Evolutionary conservation across 495 filamentous ascomycete genomes (phyloP).

Genomic region (Penicillium cinerascens): DNA sequence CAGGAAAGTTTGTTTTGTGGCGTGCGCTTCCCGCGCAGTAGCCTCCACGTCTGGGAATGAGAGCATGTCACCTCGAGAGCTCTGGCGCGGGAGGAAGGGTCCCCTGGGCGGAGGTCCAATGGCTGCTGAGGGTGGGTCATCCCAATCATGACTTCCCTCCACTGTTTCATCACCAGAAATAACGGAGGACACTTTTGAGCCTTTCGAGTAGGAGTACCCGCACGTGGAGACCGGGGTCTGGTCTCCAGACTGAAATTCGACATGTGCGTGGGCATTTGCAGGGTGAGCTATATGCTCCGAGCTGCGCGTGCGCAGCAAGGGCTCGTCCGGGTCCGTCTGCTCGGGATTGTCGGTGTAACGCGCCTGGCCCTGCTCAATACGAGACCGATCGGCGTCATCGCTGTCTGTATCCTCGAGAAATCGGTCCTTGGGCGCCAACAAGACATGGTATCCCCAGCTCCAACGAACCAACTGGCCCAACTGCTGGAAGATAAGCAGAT

Average conservation of each 20-base stretch:
- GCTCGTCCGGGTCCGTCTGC: constrained; percentile 43
- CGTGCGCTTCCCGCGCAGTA: constrained; percentile 15
- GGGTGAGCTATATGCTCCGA: constrained; percentile 23
- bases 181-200: constrained; percentile 33
- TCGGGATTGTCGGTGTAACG: constrained; percentile 62
- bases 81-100: constrained; percentile 41
- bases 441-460: constrained; percentile 96
- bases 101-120: constrained; percentile 36
- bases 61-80: constrained; percentile 37
- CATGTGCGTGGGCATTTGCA: constrained; percentile 12
- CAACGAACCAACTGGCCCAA: constrained; percentile 91
- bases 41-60: constrained; percentile 44
- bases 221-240: constrained; percentile 40
- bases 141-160: constrained; percentile 24
- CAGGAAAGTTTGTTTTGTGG: constrained; percentile 18
- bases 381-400: constrained; percentile 39
- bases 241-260: constrained; percentile 38
- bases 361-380: constrained; percentile 60
- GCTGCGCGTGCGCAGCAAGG: constrained; percentile 35
- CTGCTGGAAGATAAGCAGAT: constrained; percentile 96
- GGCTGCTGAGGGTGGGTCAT: constrained; percentile 20
- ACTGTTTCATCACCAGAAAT: constrained; percentile 12
- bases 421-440: constrained; percentile 71
- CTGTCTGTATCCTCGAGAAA: constrained; percentile 61
- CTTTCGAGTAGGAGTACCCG: constrained; percentile 36